phyloP scores from a whole-genome alignment of 495 filamentous ascomycete species.

The Durotheca rogersii region DNA sequence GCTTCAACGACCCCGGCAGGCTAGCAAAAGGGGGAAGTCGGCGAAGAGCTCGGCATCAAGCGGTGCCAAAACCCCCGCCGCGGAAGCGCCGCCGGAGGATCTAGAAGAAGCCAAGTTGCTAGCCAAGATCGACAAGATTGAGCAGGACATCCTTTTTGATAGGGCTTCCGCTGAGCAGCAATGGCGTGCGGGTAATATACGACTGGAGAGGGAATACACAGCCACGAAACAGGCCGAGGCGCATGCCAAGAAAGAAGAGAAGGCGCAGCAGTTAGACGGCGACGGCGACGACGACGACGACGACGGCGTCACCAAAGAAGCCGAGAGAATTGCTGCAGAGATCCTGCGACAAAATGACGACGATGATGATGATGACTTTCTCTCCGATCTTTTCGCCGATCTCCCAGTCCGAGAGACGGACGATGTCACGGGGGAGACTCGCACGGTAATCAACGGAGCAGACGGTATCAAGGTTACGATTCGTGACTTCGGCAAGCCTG shows the following conservation, averaged over 20 bases:
- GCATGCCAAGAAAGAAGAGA: conserved; percentile 36
- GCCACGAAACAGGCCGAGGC: conserved; percentile 41
- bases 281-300: conserved; percentile 52
- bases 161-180: conserved; percentile 67
- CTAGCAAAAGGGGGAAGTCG: conserved; percentile 48
- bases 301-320: conserved; percentile 53
- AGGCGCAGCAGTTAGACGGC: conserved; percentile 35
- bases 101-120: conserved; percentile 62
- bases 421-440: conserved; percentile 51
- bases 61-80: background rate
- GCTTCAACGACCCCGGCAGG: conserved; percentile 62
- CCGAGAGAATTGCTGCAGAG: conserved; percentile 50
- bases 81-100: conserved; percentile 29
- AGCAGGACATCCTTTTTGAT: conserved; percentile 86
- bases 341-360: conserved; percentile 52
- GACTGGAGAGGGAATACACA: conserved; percentile 60
- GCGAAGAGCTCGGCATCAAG: conserved; percentile 25
- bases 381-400: conserved; percentile 63
- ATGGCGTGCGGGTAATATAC: conserved; percentile 68
- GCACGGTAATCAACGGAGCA: conserved; percentile 50
- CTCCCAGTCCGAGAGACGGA: conserved; percentile 66
- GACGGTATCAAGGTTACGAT: conserved; percentile 59
- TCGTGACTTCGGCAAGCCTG: conserved; percentile 81
- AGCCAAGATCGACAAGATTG: conserved; percentile 71
- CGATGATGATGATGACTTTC: conserved; percentile 54